These are phyloP conservation scores for Blastobotrys americana DNA, from an alignment of 805 yeast genomes.

Conservation along the genomic window DNA sequence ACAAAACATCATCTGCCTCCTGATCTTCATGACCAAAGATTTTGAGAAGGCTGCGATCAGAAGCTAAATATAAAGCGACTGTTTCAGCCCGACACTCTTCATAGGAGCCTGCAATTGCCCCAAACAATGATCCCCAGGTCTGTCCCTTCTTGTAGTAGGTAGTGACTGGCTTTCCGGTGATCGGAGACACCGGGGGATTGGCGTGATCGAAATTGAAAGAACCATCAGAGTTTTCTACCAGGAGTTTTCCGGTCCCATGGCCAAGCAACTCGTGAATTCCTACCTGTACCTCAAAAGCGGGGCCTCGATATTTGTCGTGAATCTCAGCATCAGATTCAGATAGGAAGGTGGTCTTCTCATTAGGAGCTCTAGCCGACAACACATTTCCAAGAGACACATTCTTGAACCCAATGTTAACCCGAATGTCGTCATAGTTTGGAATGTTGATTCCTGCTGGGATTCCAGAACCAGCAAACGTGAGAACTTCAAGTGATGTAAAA, in stretches of 20 bases:
- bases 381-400: slow-evolving; percentile 87
- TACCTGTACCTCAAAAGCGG: slow-evolving; percentile 87
- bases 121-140: slow-evolving; percentile 87
- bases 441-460: slow-evolving; percentile 91
- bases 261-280: slow-evolving; percentile 90
- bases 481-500: slow-evolving; percentile 81
- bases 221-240: slow-evolving; percentile 53
- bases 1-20: slow-evolving; percentile 55
- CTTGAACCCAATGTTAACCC: slow-evolving; percentile 78
- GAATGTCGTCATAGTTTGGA: slow-evolving; percentile 86
- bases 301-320: slow-evolving; percentile 65
- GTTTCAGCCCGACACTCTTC: slow-evolving; percentile 93
- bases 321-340: slow-evolving; percentile 44
- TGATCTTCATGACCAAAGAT: slow-evolving; percentile 62
- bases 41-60: slow-evolving; percentile 57
- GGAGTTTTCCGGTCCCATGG: slow-evolving; percentile 82
- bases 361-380: slow-evolving; percentile 62
- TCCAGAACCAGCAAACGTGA: slow-evolving; percentile 85
- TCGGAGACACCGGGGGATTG: slow-evolving; percentile 51
- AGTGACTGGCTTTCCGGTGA: slow-evolving; percentile 53
- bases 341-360: slow-evolving; percentile 63
- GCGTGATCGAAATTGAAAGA: slow-evolving; percentile 62
- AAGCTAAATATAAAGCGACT: slow-evolving; percentile 74
- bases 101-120: slow-evolving; percentile 74
- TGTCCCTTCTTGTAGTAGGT: slow-evolving; percentile 74